A percentile compares a stretch with the other conserved stretches of the same genome.
These are phyloP conservation scores for Claviceps citrina DNA, from an alignment of 2,329 filamentous ascomycete genomes.

Conservation along the genomic window DNA sequence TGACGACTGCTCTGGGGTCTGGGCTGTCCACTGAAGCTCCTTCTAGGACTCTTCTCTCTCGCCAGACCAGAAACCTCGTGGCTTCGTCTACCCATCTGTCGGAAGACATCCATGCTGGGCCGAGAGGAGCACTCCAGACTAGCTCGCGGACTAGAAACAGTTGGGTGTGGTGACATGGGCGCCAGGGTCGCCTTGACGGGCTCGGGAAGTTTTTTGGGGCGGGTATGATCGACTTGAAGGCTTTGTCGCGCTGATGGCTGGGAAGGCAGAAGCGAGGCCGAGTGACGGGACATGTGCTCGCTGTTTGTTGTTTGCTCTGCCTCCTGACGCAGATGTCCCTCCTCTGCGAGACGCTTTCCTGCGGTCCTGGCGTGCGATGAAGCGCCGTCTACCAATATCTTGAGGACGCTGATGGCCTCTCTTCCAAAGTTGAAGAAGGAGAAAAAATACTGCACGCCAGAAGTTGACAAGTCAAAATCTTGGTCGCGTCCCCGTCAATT, in stretches of 20 bases:
- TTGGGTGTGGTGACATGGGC: conserved; percentile 31
- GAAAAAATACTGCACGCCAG: conserved; percentile 64
- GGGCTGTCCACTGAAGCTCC: conserved; percentile 49
- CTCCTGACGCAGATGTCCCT: conserved; percentile 6
- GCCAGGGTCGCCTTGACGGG: conserved; percentile 46
- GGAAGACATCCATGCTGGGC: conserved; percentile 38
- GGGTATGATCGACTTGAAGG: conserved; percentile 17
- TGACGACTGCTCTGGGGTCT: conserved; percentile 36
- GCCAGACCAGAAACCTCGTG: conserved; percentile 32
- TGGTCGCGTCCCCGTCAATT: background rate
- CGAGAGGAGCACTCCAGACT: conserved; percentile 36
- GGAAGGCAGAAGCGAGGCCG: conserved; percentile 2
- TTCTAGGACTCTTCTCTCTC: conserved; percentile 29
- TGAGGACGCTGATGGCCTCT: conserved; percentile 68
- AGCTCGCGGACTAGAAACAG: conserved; percentile 35
- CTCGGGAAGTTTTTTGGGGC: conserved; percentile 32
- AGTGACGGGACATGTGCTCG: conserved; percentile 1
- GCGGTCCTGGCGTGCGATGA: conserved; percentile 23
- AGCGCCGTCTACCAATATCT: conserved; percentile 53
- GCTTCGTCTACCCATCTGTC: conserved; percentile 33
- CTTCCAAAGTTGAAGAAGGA: conserved; percentile 81
- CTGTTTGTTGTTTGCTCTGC: background rate
- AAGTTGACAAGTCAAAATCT: background rate
- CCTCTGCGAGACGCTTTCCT: conserved; percentile 10
- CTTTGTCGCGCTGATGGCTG: conserved; percentile 10